Evolutionary conservation across 106 monocot species (phyloP), one percentile per base, ranked within the genome.

Genomic region (Chionographis japonica): DNA sequence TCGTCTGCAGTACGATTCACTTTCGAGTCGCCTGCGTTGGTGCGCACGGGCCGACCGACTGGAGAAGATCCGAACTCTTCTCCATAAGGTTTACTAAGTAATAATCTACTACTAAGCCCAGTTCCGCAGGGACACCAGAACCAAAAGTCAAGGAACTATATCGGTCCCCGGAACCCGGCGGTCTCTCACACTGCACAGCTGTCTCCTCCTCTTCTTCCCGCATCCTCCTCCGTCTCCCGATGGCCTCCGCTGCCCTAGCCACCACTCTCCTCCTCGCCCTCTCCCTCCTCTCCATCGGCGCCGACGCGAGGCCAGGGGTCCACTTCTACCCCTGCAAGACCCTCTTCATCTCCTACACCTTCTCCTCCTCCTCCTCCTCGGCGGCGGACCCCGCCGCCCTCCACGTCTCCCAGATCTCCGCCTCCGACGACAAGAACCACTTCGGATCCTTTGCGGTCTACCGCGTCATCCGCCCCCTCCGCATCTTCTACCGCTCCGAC

Each of bases 311-410:
- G 0, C 76, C 80, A 7, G 74, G 70, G 55, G 20, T 57, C 27
- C 61, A 64, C 18, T 74, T 66, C 63, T 79, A 73, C 54, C 85
- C 89, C 35, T 85, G 85, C 73, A 79, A 82, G 65, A 82, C 85
- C 37, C 37, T 82, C 79, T 62, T 77, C 68, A 59, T 85, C 77
- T 79, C 85, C 71, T 89, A 76, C 70, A 66, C 75, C 78, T 12
- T 72, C 78, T 50, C 67, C 68, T 73, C 84, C 78, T 73, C 84
- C 78, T 56, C 78, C 52, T 51, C 77, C 62, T 58, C 71, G 42
- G 11, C 59, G 37, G 51, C 53, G 53, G 78, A 49, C 18, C 46
- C 56, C 63, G 54, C 58, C 41, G 27, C 60, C 54, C 41, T 39
- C 63, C 63, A 38, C 6, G 17, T 62, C 56, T 12, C 43, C 27